Evolutionary conservation across 2,329 filamentous ascomycete species (phyloP), one percentile per base, ranked within the genome.

Genomic region (Tolypocladium ophioglossoides): DNA sequence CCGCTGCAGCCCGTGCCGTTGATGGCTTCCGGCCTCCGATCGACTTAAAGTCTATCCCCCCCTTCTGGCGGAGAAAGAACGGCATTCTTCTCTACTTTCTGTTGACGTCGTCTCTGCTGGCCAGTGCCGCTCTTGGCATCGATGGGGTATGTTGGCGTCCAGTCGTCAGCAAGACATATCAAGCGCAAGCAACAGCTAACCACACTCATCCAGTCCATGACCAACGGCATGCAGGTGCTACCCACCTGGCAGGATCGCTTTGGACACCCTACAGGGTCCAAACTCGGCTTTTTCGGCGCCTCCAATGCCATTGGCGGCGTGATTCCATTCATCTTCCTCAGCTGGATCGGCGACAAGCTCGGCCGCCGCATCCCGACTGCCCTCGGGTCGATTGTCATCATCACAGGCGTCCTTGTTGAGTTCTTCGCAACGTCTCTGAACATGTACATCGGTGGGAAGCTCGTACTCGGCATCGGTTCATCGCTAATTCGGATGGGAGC

Each of bases 11-110:
- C 12, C 62, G 60, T 35, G 61, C 66, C 11, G 60, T 61, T 3
- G 64, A 70, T 30, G 64, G 61, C 37, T 65, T 70, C 24, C 47
- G 59, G 37, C 61, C 67, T 18, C 62, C 65, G 2, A 65, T 70
- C 20, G 67, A 71, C 53, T 55, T 70, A 35, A 56, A 59, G 3
- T 49, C 62, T 0, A 59, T 68, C 6, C 62, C 67, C 1, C 68
- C 67, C 0, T 71, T 71, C 52, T 71, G 66, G 63, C 62, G 62
- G 12, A 57, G 69, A 14, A 73, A 71, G 49, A 75, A 75, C 65
- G 72, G 72, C 2, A 62, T 73, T 3, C 58, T 73, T 18, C 61
- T 74, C 4, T 74, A 74, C 58, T 73, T 74, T 39, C 59, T 74
- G 4, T 65, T 74, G 18, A 74, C 72, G 0, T 74, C 72, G 0